Base-by-base conservation (phyloP, 192 early-diverging fungal genomes). In the Dissophora globulifera region DNA sequence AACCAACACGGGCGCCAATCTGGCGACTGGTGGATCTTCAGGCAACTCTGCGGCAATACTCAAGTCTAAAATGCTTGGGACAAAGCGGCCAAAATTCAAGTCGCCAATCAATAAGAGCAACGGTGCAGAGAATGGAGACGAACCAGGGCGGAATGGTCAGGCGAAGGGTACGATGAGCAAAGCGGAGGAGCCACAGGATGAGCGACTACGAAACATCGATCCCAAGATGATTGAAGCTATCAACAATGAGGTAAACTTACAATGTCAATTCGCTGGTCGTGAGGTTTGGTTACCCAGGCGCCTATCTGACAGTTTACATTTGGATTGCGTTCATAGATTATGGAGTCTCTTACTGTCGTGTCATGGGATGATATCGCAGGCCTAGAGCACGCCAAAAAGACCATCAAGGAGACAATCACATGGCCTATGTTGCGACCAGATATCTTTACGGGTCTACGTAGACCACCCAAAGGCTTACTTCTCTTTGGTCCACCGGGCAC, bases 401-500 rank as follows among this genome's bases (percentile, higher is more conserved):
- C 92, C 0, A 89, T 95, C 50, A 83, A 85, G 20, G 93, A 95
- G 78, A 87, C 88, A 1, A 91, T 95, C 0, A 91, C 93, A 11
- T 94, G 88, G 81, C 95, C 95, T 23, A 89, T 95, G 83, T 78
- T 82, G 42, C 67, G 83, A 17, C 79, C 79, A 20, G 94, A 96
- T 64, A 87, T 96, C 47, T 96, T 96, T 78, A 88, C 82, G n/a
- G 95, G 95, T 4, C 78, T 95, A 4, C 81, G 93, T 4, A 80
- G 89, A 1, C 94, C 95, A 3, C 85, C 92, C 23, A 95, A 95
- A 81, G 94, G 90, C 62, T 78, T 97, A 30, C 71, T 96, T 0
- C 69, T 96, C 16, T 97, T 95, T 83, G 95, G 95, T 4, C 94
- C 95, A 12, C 95, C 95, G 8, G 94, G 93, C 9, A 93, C 89